Evolutionary conservation across 2,329 filamentous ascomycete genomes (phyloP).

Genomic region (Graphilbum fragrans): DNA sequence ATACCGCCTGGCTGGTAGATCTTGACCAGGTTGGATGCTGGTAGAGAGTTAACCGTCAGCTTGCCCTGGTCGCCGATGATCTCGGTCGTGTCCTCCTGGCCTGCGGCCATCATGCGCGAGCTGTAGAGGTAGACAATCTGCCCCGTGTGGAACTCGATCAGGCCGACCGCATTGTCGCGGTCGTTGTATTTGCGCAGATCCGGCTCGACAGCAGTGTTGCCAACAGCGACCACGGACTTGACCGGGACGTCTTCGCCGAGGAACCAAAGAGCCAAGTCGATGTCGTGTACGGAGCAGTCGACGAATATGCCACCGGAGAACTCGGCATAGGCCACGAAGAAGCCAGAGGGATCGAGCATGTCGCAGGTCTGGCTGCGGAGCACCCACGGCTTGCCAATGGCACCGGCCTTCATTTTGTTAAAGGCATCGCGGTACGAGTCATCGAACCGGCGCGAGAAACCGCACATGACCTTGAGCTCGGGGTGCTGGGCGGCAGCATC

Average conservation of each 20-base stretch:
- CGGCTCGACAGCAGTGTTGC: slow-evolving; percentile 1
- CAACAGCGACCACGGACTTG: neutral
- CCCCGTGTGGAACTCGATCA: slow-evolving; percentile 2
- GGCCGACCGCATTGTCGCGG: slow-evolving; percentile 4
- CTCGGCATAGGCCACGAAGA: slow-evolving; percentile 1
- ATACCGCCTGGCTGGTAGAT: neutral
- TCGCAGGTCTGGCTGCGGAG: slow-evolving; percentile 5
- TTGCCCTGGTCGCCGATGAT: slow-evolving; percentile 4
- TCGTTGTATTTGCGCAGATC: neutral
- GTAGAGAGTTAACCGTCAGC: slow-evolving; percentile 1
- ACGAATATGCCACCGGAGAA: slow-evolving; percentile 4
- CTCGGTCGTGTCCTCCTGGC: slow-evolving; percentile 4
- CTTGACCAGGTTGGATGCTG: slow-evolving; percentile 1
- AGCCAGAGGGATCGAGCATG: slow-evolving; percentile 1
- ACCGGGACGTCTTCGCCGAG: neutral
- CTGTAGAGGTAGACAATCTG: slow-evolving; percentile 2
- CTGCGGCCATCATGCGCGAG: slow-evolving; percentile 4
- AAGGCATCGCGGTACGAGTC: slow-evolving; percentile 2
- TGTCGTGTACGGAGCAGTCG: slow-evolving; percentile 5
- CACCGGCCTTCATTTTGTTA: neutral
- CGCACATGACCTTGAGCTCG: slow-evolving; percentile 1
- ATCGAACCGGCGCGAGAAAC: slow-evolving; percentile 5
- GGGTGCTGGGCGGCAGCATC: neutral
- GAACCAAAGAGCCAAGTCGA: slow-evolving; percentile 4
- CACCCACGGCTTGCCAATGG: neutral